Base-by-base conservation (phyloP, 169 alveolate species). In the Plasmodium vinckei region DNA sequence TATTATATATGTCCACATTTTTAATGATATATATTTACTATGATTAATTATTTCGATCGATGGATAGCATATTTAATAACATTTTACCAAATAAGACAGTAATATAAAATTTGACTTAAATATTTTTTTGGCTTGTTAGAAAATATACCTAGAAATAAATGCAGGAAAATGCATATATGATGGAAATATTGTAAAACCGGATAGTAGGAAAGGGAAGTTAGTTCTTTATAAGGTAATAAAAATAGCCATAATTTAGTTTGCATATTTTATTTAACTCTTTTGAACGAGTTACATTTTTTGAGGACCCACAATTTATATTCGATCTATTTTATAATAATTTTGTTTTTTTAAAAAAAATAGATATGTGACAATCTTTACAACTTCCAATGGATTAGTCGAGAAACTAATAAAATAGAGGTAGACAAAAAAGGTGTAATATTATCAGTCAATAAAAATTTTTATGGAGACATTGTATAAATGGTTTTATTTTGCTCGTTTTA, bases 361-460 rank as follows among this genome's bases (percentile, higher is more conserved):
- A 64, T 70, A 44, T 84, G 61, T 64, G 91, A 84, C 56, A 84
- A 84, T 84, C 72, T 84, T 42, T 84, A 70, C 47, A 68, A 84
- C 59, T 68, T 84, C 42, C 91, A 84, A 23, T 84, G 91, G 91
- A 69, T 84, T 72, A 69, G 46, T 13, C 61, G 91, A 54, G 91
- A 84, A 84, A 84, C 69, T 60, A 84, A 84, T 53, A 68, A 84
- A 84, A 72, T 84, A 7, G 91, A 84, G 91, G 91, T 84, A 84
- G 57, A 12, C n/a, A 47, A 63, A 49, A 49, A 79, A 53, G 10
- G 15, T 9, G 42, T 49, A 19, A 46, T 6, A 47, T 23, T 9
- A 79, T 10, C 27, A 21, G 44, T 47, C 19, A 49, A 46, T 53
- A 33, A 51, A 25, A 12, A 27, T 49, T 0, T 56, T 1, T 56